Evolutionary conservation across 306 rosid species (phyloP).

Genomic region (Sophora flavescens): DNA sequence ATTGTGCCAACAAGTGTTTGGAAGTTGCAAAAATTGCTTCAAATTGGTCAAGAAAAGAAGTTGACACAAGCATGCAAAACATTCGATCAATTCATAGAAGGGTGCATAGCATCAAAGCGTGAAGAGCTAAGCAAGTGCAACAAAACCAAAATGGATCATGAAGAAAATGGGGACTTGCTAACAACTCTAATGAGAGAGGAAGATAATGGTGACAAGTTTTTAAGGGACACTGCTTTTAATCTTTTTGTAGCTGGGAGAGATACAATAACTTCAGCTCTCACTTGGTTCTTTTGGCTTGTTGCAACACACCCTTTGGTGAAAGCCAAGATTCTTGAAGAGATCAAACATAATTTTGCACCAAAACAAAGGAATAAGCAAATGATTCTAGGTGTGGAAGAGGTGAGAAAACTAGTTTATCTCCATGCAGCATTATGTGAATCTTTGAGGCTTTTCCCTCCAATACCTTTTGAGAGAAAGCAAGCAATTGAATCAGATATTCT

Average conservation of each 20-base stretch:
- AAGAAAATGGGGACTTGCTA: background rate
- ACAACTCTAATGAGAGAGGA: background rate
- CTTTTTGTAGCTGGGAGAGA: background rate
- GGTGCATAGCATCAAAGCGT: conserved; percentile 16
- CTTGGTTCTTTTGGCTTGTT: background rate
- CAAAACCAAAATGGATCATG: background rate
- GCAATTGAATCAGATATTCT: background rate
- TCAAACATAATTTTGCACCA: background rate
- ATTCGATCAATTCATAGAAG: conserved; percentile 33
- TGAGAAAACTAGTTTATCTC: background rate
- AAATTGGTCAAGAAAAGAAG: conserved; percentile 14
- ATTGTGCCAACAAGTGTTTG: conserved; percentile 21
- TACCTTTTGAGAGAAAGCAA: background rate
- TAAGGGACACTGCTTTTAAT: background rate
- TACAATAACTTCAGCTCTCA: background rate
- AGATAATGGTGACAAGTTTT: background rate
- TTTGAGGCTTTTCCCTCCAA: background rate
- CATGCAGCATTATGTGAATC: conserved; percentile 17
- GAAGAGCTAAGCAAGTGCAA: background rate
- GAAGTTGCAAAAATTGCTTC: conserved; percentile 43
- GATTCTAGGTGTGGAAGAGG: background rate
- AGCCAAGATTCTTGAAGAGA: background rate
- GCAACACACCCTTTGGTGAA: background rate
- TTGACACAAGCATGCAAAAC: conserved; percentile 8
- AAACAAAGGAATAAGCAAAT: background rate